A percentile compares a stretch with the other conserved stretches of the same genome.
These are phyloP conservation scores for Ochetophila trinervis DNA, from an alignment of 306 rosid species.

Conservation along the genomic window DNA sequence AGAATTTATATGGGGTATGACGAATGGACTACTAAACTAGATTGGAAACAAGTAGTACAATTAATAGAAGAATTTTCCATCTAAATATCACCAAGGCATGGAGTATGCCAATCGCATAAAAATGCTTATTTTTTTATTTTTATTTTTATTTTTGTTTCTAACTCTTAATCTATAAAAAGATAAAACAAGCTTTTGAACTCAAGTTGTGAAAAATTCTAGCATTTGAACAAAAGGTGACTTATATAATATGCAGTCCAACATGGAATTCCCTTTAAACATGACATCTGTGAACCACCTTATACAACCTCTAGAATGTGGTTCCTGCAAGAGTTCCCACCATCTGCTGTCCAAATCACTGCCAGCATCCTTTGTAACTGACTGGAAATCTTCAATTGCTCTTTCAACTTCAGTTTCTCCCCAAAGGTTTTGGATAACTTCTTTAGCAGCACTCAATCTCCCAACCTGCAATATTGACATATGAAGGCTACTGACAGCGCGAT, in stretches of 20 bases:
- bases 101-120: not conserved
- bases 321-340: conserved; percentile 75
- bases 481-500: not conserved
- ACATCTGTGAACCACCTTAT: conserved; percentile 50
- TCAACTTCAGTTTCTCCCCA: conserved; percentile 88
- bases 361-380: conserved; percentile 62
- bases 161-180: not conserved
- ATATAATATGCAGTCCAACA: not conserved
- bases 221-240: not conserved
- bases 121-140: conserved; percentile 12
- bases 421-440: conserved; percentile 52
- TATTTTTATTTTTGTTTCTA: too few species aligned
- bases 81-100: conserved; percentile 7
- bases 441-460: conserved; percentile 63
- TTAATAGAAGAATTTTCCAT: conserved; percentile 7
- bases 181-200: not conserved
- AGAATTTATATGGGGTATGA: conserved; percentile 8
- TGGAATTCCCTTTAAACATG: conserved; percentile 15
- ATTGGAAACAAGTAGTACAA: not conserved
- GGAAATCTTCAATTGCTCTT: conserved; percentile 71
- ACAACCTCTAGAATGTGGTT: conserved; percentile 92
- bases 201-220: not conserved
- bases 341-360: conserved; percentile 70
- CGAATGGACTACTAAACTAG: conserved; percentile 4
- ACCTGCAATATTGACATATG: conserved; percentile 46